phyloP scores from a whole-genome alignment of 2,329 filamentous ascomycete genomes.

The Fusarium anthophilum region DNA sequence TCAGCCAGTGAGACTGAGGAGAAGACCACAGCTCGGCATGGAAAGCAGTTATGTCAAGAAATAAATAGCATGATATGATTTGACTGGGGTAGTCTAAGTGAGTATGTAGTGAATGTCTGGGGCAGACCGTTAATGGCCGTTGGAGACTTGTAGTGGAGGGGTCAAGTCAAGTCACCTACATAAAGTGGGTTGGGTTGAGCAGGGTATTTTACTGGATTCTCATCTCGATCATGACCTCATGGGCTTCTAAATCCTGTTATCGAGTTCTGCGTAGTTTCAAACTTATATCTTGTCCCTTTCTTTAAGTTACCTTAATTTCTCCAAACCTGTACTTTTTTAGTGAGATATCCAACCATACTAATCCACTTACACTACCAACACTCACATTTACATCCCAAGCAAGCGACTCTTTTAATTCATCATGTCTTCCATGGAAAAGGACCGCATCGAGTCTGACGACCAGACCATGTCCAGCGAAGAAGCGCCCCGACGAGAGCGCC shows the following conservation, averaged over 20 bases:
- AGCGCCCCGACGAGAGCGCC: constrained; percentile 37
- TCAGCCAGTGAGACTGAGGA: constrained; percentile 51
- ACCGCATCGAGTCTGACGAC: constrained; percentile 42
- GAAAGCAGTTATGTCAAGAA: constrained; percentile 58
- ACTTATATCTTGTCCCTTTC: constrained; percentile 38
- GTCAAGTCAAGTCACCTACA: constrained; percentile 1
- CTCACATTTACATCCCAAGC: background rate
- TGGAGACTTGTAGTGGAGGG: constrained; percentile 6
- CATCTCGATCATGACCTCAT: constrained; percentile 45
- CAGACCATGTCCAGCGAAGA: constrained; percentile 38
- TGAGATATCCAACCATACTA: constrained; percentile 4
- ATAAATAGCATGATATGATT: constrained; percentile 23
- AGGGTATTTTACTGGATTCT: constrained; percentile 22
- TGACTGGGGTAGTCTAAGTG: background rate
- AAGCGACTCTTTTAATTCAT: constrained; percentile 3
- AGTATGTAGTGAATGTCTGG: background rate
- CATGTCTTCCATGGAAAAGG: constrained; percentile 43
- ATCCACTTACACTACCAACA: background rate
- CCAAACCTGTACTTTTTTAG: constrained; percentile 10
- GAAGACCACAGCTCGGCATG: constrained; percentile 55
- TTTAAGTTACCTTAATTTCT: constrained; percentile 16
- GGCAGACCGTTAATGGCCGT: background rate
- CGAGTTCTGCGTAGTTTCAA: constrained; percentile 6
- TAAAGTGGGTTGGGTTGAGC: constrained; percentile 1
- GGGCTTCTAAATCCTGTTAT: constrained; percentile 44